Evolutionary conservation across 345 rosid species (phyloP).

Genomic region (Syzygium grande): DNA sequence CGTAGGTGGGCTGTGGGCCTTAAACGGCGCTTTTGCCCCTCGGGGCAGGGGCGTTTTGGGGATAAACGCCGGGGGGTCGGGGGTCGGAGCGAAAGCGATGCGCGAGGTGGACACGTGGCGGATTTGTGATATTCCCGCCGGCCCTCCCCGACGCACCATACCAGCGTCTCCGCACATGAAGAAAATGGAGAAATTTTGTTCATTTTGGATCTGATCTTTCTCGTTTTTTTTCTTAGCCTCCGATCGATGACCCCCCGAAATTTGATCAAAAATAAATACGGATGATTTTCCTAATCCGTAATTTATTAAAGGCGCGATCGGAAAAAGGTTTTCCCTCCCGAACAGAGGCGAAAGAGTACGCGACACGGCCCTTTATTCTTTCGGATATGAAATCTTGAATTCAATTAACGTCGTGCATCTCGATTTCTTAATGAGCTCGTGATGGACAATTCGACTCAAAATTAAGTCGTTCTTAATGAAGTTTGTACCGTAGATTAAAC

Average conservation of each 20-base stretch:
- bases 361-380: too few species aligned
- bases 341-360: too few species aligned
- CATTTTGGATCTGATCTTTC: background rate
- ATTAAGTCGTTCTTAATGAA: too few species aligned
- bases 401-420: too few species aligned
- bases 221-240: background rate
- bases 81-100: background rate
- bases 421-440: too few species aligned
- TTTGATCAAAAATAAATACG: background rate
- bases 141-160: background rate
- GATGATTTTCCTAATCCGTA: background rate
- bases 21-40: slow-evolving; percentile 9
- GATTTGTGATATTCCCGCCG: too few species aligned
- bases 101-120: background rate
- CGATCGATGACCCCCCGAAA: background rate
- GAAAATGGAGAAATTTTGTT: background rate
- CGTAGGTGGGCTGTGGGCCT: background rate
- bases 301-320: background rate
- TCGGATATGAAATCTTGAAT: too few species aligned
- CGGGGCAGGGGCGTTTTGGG: background rate
- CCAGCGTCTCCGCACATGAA: fast-evolving
- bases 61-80: background rate
- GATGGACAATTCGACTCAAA: too few species aligned
- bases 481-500: too few species aligned
- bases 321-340: background rate